Evolutionary conservation across 1,139 yeast genomes (phyloP).

Genomic region (Suhomyces panamericanus): DNA sequence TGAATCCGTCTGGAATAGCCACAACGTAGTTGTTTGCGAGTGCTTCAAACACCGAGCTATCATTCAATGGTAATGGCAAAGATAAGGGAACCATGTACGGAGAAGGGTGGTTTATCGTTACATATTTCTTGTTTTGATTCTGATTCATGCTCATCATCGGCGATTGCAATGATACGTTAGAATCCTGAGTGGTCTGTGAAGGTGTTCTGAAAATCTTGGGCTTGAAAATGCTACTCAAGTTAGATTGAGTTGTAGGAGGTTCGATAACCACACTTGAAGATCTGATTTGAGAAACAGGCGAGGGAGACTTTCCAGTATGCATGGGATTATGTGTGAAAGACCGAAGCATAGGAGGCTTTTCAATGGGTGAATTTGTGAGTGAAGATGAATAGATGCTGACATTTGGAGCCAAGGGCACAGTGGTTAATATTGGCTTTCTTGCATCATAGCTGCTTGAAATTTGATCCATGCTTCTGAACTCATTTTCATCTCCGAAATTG

Average conservation of each 20-base stretch:
- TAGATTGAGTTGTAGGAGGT: slow-evolving; percentile 5
- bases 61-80: slow-evolving; percentile 45
- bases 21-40: slow-evolving; percentile 46
- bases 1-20: slow-evolving; percentile 50
- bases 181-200: slow-evolving; percentile 43
- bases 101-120: slow-evolving; percentile 28
- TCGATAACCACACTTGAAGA: slow-evolving; percentile 7
- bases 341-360: slow-evolving; percentile 21
- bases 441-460: slow-evolving; percentile 8
- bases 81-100: slow-evolving; percentile 49
- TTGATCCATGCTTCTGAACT: slow-evolving; percentile 9
- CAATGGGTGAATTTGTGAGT: slow-evolving; percentile 27
- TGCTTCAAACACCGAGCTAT: slow-evolving; percentile 42
- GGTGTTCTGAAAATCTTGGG: slow-evolving; percentile 35
- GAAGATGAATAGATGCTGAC: slow-evolving; percentile 17
- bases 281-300: slow-evolving; percentile 19
- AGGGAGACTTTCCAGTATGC: slow-evolving; percentile 17
- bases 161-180: slow-evolving; percentile 24
- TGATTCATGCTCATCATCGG: slow-evolving; percentile 12
- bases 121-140: slow-evolving; percentile 11
- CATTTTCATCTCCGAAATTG: slow-evolving; percentile 12
- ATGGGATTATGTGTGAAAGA: slow-evolving; percentile 18
- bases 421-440: slow-evolving; percentile 19
- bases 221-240: slow-evolving; percentile 15
- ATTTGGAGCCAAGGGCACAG: slow-evolving; percentile 24